phyloP scores from a whole-genome alignment of 768 basidiomycete species.

The Termitomyces sp. region DNA sequence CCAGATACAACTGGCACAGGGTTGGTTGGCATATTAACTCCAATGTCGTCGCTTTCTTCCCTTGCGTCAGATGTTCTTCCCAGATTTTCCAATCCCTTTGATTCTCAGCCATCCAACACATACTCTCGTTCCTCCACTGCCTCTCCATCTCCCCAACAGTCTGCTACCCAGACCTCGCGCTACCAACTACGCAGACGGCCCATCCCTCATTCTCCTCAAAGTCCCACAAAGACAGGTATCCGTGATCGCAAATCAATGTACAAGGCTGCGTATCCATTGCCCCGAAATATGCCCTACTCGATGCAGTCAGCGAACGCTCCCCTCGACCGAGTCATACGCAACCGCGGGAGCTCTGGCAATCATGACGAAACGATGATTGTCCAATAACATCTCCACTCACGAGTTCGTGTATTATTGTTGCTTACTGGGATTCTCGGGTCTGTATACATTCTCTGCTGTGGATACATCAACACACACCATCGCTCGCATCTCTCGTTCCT shows the following conservation, averaged over 20 bases:
- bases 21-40: constrained; percentile 11
- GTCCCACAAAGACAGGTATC: constrained; percentile 17
- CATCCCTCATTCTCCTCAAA: constrained; percentile 17
- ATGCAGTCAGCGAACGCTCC: constrained; percentile 20
- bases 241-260: constrained; percentile 13
- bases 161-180: constrained; percentile 19
- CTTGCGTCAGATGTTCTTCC: constrained; percentile 14
- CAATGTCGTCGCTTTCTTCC: constrained; percentile 20
- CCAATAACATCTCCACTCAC: background rate
- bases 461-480: constrained; percentile 1
- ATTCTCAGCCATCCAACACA: background rate
- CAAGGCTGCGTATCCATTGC: constrained; percentile 8
- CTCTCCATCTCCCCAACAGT: constrained; percentile 14
- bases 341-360: constrained; percentile 7
- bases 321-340: constrained; percentile 19
- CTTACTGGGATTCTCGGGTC: constrained; percentile 2
- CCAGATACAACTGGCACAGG: constrained; percentile 13
- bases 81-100: constrained; percentile 7
- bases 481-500: background rate
- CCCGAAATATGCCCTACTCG: constrained; percentile 12
- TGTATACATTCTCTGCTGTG: constrained; percentile 10
- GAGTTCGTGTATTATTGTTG: background rate
- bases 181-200: constrained; percentile 34
- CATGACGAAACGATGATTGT: constrained; percentile 10
- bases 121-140: constrained; percentile 12